phyloP scores from a whole-genome alignment of 2,329 filamentous ascomycete genomes.

The Atkinsonella texensis region DNA sequence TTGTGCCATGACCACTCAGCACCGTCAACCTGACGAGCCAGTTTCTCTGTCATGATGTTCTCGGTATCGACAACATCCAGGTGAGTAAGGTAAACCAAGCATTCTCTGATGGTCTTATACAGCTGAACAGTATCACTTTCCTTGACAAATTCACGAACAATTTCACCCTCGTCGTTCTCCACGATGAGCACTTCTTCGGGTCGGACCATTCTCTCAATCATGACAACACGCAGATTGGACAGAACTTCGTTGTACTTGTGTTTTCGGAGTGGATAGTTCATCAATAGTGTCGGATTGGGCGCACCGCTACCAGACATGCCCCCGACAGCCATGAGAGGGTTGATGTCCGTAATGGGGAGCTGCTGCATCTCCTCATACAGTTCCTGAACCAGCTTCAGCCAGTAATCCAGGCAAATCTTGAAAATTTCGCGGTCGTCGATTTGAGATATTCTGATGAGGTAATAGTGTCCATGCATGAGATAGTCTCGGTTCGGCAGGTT shows the following conservation, averaged over 20 bases:
- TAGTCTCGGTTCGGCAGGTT: slow-evolving; percentile 92
- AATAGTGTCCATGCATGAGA: slow-evolving; percentile 92
- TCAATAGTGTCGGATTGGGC: slow-evolving; percentile 71
- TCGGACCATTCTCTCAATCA: slow-evolving; percentile 99
- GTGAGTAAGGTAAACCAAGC: slow-evolving; percentile 92
- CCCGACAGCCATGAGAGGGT: slow-evolving; percentile 72
- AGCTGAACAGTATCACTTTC: slow-evolving; percentile 98
- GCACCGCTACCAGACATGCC: slow-evolving; percentile 69
- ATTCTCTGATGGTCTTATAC: slow-evolving; percentile 98
- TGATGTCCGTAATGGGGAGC: slow-evolving; percentile 83
- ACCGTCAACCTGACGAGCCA: slow-evolving; percentile 88
- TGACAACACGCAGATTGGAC: slow-evolving; percentile 87
- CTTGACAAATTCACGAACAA: slow-evolving; percentile 97
- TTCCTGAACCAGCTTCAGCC: slow-evolving; percentile 96
- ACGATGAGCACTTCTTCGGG: slow-evolving; percentile 97
- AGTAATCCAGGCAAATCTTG: slow-evolving; percentile 98
- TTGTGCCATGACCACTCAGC: slow-evolving; percentile 99
- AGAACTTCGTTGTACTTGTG: slow-evolving; percentile 95
- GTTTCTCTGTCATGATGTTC: slow-evolving; percentile 98
- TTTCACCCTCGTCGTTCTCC: slow-evolving; percentile 99
- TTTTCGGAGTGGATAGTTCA: slow-evolving; percentile 87
- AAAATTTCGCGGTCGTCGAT: slow-evolving; percentile 99
- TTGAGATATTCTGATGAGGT: slow-evolving; percentile 94
- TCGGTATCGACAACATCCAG: slow-evolving; percentile 95
- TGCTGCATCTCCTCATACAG: slow-evolving; percentile 98